These are phyloP conservation scores for Inga laurina DNA, from an alignment of 306 rosid species.

Conservation along the genomic window DNA sequence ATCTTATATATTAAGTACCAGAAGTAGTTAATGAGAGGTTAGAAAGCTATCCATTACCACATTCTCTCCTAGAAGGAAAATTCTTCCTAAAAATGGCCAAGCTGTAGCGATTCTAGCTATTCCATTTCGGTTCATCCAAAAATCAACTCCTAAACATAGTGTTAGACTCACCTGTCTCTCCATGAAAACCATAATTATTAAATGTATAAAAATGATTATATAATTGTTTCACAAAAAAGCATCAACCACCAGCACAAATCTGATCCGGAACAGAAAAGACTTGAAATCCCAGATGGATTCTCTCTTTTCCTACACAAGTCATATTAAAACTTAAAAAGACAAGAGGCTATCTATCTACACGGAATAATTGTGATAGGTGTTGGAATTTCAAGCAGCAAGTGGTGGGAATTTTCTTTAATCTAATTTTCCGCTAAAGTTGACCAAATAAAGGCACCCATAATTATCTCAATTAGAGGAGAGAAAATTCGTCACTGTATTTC, in stretches of 20 bases:
- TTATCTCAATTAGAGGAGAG: neutral
- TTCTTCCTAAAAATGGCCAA: neutral
- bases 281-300: neutral
- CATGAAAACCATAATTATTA: no score
- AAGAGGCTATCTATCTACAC: neutral
- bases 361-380: constrained; percentile 13
- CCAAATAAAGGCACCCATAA: neutral
- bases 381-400: constrained; percentile 19
- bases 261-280: no score
- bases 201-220: neutral
- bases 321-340: neutral
- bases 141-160: neutral
- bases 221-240: neutral
- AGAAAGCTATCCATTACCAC: neutral
- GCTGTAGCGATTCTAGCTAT: no score
- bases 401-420: constrained; percentile 28
- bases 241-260: neutral
- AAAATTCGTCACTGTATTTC: constrained; percentile 10
- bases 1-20: no score
- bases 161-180: neutral
- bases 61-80: neutral
- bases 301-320: neutral
- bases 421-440: constrained; percentile 21
- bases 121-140: neutral
- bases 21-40: neutral